Evolutionary conservation across 192 early-diverging fungal species (phyloP), one percentile per base, ranked within the genome.

Genomic region (Fimicolochytrium jonesii): DNA sequence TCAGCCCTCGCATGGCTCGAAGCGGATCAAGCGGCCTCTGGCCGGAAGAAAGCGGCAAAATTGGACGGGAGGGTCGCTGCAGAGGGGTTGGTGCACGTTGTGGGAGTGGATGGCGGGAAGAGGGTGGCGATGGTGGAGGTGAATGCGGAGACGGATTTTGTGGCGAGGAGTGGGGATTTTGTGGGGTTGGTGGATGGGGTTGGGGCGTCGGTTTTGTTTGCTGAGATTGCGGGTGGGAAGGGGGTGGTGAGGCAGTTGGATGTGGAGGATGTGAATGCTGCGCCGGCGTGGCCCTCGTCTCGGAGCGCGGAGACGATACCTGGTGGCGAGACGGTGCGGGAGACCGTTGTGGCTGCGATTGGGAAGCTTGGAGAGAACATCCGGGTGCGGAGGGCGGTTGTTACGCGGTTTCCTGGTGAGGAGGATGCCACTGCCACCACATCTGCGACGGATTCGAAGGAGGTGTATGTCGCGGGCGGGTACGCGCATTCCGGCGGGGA

Each of bases 141-240:
- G 22, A 92, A 91, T 72, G 92, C 90, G 59, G 95, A 98, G 71
- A 95, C 95, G 0, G 95, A 98, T 69, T 98, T 98, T 83, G 95
- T 98, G 4, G 90, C 92, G 6, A 82, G 90, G 55, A 90, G 88
- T 64, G 70, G 69, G 26, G 68, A 86, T 45, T 96, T 96, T 78
- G 81, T 86, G 31, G 73, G 84, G 30, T 78, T 94, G 36, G 90
- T 86, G 17, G 28, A 46, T 26, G 22, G 57, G 31, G 52, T 61
- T 9, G 67, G 52, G 2, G 51, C 31, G 13, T 55, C 59, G n/a
- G 29, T 44, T 13, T 3, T 42, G 18, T n/a, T n/a, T n/a, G n/a
- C n/a, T n/a, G n/a, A n/a, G n/a, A 25, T 68, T 0, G 3, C 53
- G 18, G 56, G 56, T 20, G 48, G 39, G 11, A 44, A 56, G 53